phyloP scores from a whole-genome alignment of 2,329 filamentous ascomycete species.

The Reticulascus tulasneorum region DNA sequence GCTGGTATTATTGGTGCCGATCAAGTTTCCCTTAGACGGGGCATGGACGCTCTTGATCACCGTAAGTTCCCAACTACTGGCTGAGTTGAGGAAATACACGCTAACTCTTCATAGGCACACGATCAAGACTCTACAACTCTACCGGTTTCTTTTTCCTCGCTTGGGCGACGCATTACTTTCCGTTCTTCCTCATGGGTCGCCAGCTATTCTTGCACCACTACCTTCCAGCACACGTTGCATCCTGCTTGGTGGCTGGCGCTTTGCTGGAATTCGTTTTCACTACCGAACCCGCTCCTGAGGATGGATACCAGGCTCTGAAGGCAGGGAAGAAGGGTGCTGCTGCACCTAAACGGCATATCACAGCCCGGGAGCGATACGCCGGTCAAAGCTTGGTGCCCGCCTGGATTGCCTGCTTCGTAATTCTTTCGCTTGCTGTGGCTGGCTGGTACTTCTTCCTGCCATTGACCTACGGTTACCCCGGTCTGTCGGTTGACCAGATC shows the following conservation, averaged over 20 bases:
- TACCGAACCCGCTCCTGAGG: slow-evolving; percentile 67
- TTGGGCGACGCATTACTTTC: slow-evolving; percentile 96
- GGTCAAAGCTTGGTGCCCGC: slow-evolving; percentile 71
- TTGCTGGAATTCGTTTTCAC: slow-evolving; percentile 96
- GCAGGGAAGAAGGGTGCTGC: slow-evolving; percentile 40
- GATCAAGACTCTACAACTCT: slow-evolving; percentile 93
- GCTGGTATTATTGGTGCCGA: slow-evolving; percentile 88
- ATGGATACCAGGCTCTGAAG: slow-evolving; percentile 38
- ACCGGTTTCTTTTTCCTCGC: slow-evolving; percentile 98
- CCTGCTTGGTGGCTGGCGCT: slow-evolving; percentile 82
- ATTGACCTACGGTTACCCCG: slow-evolving; percentile 91
- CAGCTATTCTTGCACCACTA: slow-evolving; percentile 99
- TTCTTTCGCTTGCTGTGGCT: slow-evolving; percentile 65
- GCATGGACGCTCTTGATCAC: slow-evolving; percentile 86
- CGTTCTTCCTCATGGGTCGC: slow-evolving; percentile 96
- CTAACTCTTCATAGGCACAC: slow-evolving; percentile 61
- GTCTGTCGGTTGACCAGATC: slow-evolving; percentile 74
- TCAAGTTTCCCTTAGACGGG: slow-evolving; percentile 87
- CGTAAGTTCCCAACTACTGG: slow-evolving; percentile 57
- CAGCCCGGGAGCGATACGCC: slow-evolving; percentile 77
- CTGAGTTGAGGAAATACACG: not conserved
- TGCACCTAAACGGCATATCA: slow-evolving; percentile 57
- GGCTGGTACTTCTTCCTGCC: slow-evolving; percentile 94
- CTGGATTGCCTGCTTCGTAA: slow-evolving; percentile 73
- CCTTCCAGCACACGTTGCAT: slow-evolving; percentile 88